Evolutionary conservation across 805 yeast species (phyloP).

Genomic region (Blastobotrys parvus): DNA sequence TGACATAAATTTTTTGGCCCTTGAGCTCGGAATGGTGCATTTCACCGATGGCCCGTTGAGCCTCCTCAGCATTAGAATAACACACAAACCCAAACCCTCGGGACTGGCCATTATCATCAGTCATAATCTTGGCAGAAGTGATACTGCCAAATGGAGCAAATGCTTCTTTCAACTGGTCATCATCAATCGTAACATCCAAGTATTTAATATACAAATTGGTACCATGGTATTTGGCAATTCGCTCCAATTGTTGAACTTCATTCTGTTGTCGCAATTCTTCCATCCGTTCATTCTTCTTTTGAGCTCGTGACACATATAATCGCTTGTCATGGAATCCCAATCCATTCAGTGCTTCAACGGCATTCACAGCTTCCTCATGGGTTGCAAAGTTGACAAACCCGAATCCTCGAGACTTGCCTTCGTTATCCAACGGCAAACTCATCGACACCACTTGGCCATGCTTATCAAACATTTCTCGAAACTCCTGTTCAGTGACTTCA

Average conservation of each 20-base stretch:
- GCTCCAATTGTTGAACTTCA: constrained; percentile 8
- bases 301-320: constrained; percentile 38
- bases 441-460: constrained; percentile 44
- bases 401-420: constrained; percentile 39
- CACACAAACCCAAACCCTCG: constrained; percentile 81
- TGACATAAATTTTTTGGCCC: constrained; percentile 52
- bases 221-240: constrained; percentile 44
- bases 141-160: constrained; percentile 44
- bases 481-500: constrained; percentile 29
- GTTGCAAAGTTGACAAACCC: constrained; percentile 44
- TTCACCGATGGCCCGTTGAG: constrained; percentile 58
- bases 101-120: constrained; percentile 42
- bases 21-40: constrained; percentile 46
- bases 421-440: constrained; percentile 42
- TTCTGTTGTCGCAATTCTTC: constrained; percentile 16
- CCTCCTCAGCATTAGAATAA: constrained; percentile 56
- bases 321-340: constrained; percentile 31
- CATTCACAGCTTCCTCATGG: constrained; percentile 35
- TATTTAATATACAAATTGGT: constrained; percentile 67
- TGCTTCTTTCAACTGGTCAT: constrained; percentile 39
- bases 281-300: constrained; percentile 31
- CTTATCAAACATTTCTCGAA: constrained; percentile 36
- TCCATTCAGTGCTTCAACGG: constrained; percentile 43
- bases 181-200: constrained; percentile 47
- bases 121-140: constrained; percentile 47